A percentile compares a stretch with the other conserved stretches of the same genome.
Conservation (phyloP, 345 rosid genomes). For the Ceriops decandra region DNA sequence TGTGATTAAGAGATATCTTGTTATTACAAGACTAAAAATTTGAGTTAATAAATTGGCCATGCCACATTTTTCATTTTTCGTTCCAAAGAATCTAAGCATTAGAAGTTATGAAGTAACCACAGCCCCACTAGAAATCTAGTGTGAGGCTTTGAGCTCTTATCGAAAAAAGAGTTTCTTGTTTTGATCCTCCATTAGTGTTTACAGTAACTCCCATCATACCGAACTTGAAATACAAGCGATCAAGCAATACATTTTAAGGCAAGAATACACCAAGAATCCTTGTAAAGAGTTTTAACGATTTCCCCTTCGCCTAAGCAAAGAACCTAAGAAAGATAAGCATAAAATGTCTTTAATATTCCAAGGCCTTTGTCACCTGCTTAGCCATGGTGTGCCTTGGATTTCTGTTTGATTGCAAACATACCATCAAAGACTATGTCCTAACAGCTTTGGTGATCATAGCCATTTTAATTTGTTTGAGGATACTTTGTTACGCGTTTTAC, state of each 20-base stretch:
- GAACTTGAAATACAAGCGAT: not conserved
- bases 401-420: slow-evolving; percentile 33
- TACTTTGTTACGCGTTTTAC: slow-evolving; percentile 25
- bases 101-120: no score
- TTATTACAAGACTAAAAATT: no score
- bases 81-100: no score
- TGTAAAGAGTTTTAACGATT: slow-evolving; percentile 2
- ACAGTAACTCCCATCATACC: not conserved
- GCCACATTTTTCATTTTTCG: no score
- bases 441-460: slow-evolving; percentile 35
- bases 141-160: no score
- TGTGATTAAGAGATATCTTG: no score
- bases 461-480: slow-evolving; percentile 25
- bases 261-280: slow-evolving; percentile 19
- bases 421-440: slow-evolving; percentile 27
- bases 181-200: not conserved
- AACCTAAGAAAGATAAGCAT: not conserved
- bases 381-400: slow-evolving; percentile 41
- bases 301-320: slow-evolving; percentile 8
- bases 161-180: not conserved
- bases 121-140: no score
- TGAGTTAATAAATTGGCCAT: no score
- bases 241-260: slow-evolving; percentile 16
- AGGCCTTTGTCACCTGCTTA: not conserved
- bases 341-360: no score